Conservation (phyloP, 2,329 filamentous ascomycete species). For the Fusarium subglutinans region DNA sequence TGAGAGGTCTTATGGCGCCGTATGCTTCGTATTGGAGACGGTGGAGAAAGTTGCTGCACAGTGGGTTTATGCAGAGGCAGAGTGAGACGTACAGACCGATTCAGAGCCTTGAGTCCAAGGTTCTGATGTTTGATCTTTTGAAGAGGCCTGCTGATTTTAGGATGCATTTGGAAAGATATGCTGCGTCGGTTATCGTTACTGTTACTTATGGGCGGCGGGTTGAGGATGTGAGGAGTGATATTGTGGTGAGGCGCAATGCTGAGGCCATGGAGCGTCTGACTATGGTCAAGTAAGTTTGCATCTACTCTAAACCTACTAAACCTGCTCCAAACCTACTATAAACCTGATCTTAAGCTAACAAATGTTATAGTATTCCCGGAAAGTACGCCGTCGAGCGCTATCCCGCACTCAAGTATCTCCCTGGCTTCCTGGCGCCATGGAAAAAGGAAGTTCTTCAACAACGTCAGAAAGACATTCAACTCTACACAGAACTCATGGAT, state of each 20-base stretch:
- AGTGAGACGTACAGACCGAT: constrained; percentile 54
- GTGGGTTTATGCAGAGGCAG: constrained; percentile 55
- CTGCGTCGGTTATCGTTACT: constrained; percentile 54
- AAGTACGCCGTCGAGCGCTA: constrained; percentile 53
- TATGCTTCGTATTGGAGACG: constrained; percentile 54
- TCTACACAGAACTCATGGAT: constrained; percentile 53
- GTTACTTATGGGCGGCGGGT: constrained; percentile 52
- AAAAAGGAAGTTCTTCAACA: constrained; percentile 51
- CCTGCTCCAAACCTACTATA: too few relatives aligned
- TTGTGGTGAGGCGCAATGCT: constrained; percentile 50
- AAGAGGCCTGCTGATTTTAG: constrained; percentile 41
- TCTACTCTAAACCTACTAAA: too few relatives aligned
- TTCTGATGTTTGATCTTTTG: constrained; percentile 52
- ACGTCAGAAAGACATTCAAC: constrained; percentile 48
- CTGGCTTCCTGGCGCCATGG: constrained; percentile 52
- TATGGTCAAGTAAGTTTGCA: constrained; percentile 50
- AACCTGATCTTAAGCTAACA: background rate
- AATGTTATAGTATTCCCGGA: constrained; percentile 29
- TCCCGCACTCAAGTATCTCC: constrained; percentile 52
- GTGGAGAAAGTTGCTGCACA: constrained; percentile 55
- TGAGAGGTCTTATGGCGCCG: constrained; percentile 55
- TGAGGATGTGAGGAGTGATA: constrained; percentile 46
- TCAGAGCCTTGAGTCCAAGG: constrained; percentile 53
- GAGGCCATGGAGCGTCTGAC: constrained; percentile 56
- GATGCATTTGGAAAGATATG: constrained; percentile 39